Evolutionary conservation across 2,329 filamentous ascomycete genomes (phyloP), one percentile per base, ranked within the genome.

Genomic region (Alternaria gaisen): DNA sequence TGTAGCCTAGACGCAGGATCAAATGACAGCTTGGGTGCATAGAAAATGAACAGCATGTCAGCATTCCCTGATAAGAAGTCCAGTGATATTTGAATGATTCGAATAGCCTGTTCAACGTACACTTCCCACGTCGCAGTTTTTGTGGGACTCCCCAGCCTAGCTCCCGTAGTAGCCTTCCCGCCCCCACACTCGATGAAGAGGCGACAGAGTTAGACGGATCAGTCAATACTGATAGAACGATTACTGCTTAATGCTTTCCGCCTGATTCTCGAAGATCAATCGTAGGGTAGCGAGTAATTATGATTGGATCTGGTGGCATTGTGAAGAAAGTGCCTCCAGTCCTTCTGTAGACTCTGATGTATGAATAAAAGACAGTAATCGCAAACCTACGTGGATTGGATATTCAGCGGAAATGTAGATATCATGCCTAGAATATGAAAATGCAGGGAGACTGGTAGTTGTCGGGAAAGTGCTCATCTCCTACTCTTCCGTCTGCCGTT

Each of bases 141-240:
- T 50, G 46, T 38, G 46, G 46, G 46, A 16, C 30, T 36, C 18
- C 28, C 22, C 20, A 14, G 22, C 32, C 46, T 50, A 50, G 46
- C 46, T 34, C 46, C 46, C 46, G 30, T 34, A 50, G 30, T 34
- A 50, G 30, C 22, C 30, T 24, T 50, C 46, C 30, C 46, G 46
- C 46, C 46, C 46, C 46, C 46, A 38, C 46, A 38, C 46, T 36
- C 28, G 46, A 50, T 38, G 46, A 50, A 36, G 46, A 34, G 32
- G 32, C 32, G 46, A 50, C 11, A 22, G 46, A 36, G 10, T 30
- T 7, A 18, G 20, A 50, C 32, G 20, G 18, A 8, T 36, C 20
- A n/a, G n/a, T 30, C 14, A 16, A 14, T 36, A 38, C 20, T 20
- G 9, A 24, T 14, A 38, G 12, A 12, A 9, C 24, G 46, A n/a